These are phyloP conservation scores for Leishmania martiniquensis DNA, from an alignment of 208 protist genomes.

Conservation along the genomic window DNA sequence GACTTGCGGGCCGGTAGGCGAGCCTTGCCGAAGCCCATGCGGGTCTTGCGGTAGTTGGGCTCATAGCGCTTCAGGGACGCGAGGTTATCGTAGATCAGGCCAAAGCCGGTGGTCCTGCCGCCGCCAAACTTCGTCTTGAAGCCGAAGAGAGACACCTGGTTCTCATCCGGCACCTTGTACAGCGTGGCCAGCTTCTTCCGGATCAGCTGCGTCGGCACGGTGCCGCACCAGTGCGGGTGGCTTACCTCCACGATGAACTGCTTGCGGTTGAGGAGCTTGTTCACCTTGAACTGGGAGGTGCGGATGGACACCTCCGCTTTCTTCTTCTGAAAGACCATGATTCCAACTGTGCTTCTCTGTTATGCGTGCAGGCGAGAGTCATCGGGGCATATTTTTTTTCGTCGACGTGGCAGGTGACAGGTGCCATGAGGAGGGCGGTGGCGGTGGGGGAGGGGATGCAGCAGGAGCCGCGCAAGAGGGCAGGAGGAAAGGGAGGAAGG, in stretches of 20 bases:
- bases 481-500: no score
- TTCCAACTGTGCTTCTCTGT: conserved; percentile 44
- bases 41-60: conserved; percentile 98
- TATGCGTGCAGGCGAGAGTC: neutral
- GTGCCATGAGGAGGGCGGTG: neutral
- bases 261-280: conserved; percentile 99
- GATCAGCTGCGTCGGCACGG: conserved; percentile 95
- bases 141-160: conserved; percentile 97
- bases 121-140: conserved; percentile 99
- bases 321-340: conserved; percentile 94
- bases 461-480: no score
- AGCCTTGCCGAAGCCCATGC: conserved; percentile 93
- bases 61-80: conserved; percentile 96
- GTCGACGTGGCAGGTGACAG: neutral
- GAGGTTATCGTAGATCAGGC: conserved; percentile 99
- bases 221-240: conserved; percentile 88
- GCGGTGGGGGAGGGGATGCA: no score
- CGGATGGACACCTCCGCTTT: conserved; percentile 91
- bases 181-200: conserved; percentile 96
- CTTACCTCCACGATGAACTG: conserved; percentile 98
- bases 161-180: conserved; percentile 97
- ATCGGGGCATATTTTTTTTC: neutral
- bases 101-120: conserved; percentile 98
- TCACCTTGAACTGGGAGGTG: conserved; percentile 99
- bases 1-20: conserved; percentile 95